Base-by-base conservation (phyloP, 805 yeast species). In the Zygoascus bituminiphila region DNA sequence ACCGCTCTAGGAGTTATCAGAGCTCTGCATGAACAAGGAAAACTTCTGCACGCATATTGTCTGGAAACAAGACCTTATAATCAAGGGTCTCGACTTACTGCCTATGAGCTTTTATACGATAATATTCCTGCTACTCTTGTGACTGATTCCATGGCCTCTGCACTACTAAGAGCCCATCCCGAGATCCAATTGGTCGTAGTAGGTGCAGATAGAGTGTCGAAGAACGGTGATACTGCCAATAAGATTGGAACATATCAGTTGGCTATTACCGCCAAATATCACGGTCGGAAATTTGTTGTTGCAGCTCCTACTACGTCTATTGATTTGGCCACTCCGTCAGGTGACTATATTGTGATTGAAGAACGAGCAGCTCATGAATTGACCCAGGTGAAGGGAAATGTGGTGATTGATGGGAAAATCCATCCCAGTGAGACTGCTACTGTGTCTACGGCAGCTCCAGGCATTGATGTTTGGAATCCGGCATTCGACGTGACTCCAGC, bases 261-360 rank as follows among this genome's bases (percentile, higher is more conserved):
- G 54, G 84, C 97, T 0, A 71, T 82, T 10, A 69, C 88, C 50
- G 82, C 95, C 17, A 75, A 81, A 51, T 76, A 77, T 46, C 75
- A 75, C 48, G 81, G 78, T 5, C 79, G 89, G 57, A 83, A 82
- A 61, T 91, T 93, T 58, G 80, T 87, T 41, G 96, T 93, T 8
- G 98, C 96, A 24, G 98, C 97, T 1, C 98, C 98, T 45, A 84
- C 78, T 42, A 88, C 97, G 0, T 88, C 98, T 0, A 81, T 91
- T 54, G 98, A 91, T 63, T 66, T 74, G 51, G 66, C 70, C 7
- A 84, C 88, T 1, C 58, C 67, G 10, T 63, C 76, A 2, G 98
- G 98, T 20, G 83, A 75, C 31, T 79, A 76, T 10, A 91, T 93
- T 48, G 75, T 78, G 23, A 89, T 91, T 37, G 98, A 91, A 67